Percentiles rank a stretch among this genome's conserved stretches.
Evolutionary conservation across 164 flowering plant species (phyloP).

Genomic region (Umbellularia californica): DNA sequence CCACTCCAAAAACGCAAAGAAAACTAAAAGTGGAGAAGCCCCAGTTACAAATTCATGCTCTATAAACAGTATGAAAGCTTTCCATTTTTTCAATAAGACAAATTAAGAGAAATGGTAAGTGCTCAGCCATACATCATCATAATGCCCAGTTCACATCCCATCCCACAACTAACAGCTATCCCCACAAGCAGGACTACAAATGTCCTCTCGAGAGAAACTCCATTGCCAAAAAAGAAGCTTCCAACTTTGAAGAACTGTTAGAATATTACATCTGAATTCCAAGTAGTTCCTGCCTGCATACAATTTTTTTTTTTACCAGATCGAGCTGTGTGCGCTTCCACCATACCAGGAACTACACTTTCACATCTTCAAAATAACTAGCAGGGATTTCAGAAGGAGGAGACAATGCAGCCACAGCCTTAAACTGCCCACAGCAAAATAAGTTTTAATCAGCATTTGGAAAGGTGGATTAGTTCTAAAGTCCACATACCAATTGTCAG

Average conservation of each 20-base stretch:
- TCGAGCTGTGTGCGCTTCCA: neutral
- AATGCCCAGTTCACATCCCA: neutral
- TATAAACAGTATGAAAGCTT: too few relatives aligned
- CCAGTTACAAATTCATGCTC: neutral
- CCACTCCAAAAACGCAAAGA: neutral
- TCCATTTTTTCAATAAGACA: neutral
- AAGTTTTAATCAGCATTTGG: neutral
- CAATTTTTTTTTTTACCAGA: neutral
- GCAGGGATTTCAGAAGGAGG: constrained; percentile 47
- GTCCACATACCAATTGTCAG: neutral
- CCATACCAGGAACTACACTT: constrained; percentile 2
- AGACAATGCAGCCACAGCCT: constrained; percentile 41
- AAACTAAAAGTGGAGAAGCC: neutral
- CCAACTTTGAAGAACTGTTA: neutral
- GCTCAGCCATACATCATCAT: neutral
- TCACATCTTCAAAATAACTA: constrained; percentile 34
- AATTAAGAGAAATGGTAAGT: neutral
- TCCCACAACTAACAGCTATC: neutral
- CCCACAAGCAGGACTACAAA: neutral
- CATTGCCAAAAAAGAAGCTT: neutral
- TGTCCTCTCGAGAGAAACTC: neutral
- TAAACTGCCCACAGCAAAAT: constrained; percentile 39
- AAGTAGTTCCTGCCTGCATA: neutral
- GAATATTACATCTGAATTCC: too few relatives aligned
- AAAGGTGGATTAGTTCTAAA: neutral